Base-by-base conservation (phyloP, 139 green algal genomes). In the Nannochloris sp. region DNA sequence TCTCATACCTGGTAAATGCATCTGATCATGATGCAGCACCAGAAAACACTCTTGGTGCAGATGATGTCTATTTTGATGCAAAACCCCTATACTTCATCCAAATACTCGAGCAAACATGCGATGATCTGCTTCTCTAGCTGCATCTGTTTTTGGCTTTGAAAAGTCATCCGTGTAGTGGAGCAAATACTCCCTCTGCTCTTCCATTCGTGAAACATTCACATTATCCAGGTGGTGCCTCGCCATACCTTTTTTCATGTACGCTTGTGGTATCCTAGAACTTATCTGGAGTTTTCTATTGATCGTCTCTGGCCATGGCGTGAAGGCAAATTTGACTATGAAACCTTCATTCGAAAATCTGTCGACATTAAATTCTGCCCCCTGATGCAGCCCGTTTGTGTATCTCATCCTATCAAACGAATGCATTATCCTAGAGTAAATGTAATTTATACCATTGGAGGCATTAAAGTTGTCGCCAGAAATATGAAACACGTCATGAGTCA, bases 261-360 rank as follows among this genome's bases (percentile, higher is more conserved):
- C 6, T 50, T 50, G 4, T n/a, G 45, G 45, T 50, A 50, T 50
- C 45, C 45, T 50, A 9, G 45, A 50, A 5, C 45, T 5, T 23
- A 50, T 50, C 6, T 50, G 45, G 4, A 50, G 3, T 50, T 50
- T 50, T 50, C 45, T 50, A 9, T 50, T 5, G 45, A 50, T 50
- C 45, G 45, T n/a, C 45, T 50, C 45, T 50, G 45, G 45, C 45
- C 45, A 50, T 50, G 45, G 45, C 45, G 45, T 50, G 5, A 50
- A 50, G 16, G 45, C 45, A 50, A 50, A 50, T 5, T 50, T 50
- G 45, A 5, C 45, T 16, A 50, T 50, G 45, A 50, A 50, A 5
- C 45, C 45, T 50, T 50, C 45, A 50, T 50, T 5, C 6, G 45
- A 50, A 50, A 50, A 50, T 50, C 45, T 50, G 45, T 50, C 2